Conservation (phyloP, 1,139 yeast genomes). For the Scheffersomyces insectosa region DNA sequence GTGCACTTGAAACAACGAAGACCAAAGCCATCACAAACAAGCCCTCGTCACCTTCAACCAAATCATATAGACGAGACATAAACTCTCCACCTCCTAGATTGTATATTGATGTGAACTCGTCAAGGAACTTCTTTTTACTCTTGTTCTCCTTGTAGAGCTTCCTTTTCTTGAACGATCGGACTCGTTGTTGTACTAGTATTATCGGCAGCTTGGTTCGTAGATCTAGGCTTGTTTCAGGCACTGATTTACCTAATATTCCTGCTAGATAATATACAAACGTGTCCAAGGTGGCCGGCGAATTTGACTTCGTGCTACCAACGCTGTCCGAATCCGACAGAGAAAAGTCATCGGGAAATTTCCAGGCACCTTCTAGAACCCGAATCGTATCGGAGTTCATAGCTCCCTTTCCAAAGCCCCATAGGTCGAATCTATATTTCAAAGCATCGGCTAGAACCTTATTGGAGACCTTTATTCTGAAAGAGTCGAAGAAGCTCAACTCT, state of each 20-base stretch:
- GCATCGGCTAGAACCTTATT: no score
- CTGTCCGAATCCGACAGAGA: no score
- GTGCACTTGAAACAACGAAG: no score
- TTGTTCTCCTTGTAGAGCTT: background rate
- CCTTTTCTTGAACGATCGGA: no score
- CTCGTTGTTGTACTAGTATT: constrained; percentile 1
- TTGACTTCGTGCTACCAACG: no score
- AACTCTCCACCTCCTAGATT: constrained; percentile 1
- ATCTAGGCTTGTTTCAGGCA: background rate
- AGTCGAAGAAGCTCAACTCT: no score
- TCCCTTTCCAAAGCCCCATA: no score
- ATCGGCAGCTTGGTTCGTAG: constrained; percentile 2
- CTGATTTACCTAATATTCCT: constrained; percentile 6
- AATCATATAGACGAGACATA: constrained; percentile 6
- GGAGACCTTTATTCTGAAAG: no score
- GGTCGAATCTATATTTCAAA: no score
- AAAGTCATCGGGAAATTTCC: no score
- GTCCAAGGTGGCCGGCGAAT: background rate
- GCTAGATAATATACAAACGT: constrained; percentile 4
- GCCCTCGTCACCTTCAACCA: constrained; percentile 11
- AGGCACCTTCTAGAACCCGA: no score
- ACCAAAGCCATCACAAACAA: constrained; percentile 5
- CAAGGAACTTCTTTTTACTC: constrained; percentile 1
- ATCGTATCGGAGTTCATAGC: no score
- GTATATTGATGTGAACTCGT: background rate